Conservation (phyloP, 2,329 filamentous ascomycete species). For the Cladosporium colombiae region DNA sequence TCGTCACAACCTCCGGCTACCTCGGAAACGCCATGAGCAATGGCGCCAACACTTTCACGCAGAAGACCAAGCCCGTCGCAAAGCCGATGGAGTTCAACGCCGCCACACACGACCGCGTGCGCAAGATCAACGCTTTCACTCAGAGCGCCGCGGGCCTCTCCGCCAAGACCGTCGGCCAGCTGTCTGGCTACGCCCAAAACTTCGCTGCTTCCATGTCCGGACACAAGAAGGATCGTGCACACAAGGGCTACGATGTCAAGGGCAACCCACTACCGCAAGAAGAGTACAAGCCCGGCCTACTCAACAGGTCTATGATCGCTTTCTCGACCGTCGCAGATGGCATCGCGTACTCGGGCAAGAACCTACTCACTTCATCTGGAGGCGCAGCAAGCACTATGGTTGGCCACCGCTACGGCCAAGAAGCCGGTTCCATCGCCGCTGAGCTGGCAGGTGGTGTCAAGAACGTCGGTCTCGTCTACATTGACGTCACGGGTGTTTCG, state of each 20-base stretch:
- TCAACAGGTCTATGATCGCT: slow-evolving; percentile 96
- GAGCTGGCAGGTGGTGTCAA: slow-evolving; percentile 83
- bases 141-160: slow-evolving; percentile 75
- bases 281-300: slow-evolving; percentile 80
- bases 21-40: slow-evolving; percentile 75
- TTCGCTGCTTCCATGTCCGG: slow-evolving; percentile 74
- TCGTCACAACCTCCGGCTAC: slow-evolving; percentile 82
- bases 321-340: slow-evolving; percentile 94
- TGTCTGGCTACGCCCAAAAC: slow-evolving; percentile 84
- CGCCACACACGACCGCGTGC: slow-evolving; percentile 78
- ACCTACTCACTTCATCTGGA: slow-evolving; percentile 71
- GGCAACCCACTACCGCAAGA: slow-evolving; percentile 57
- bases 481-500: slow-evolving; percentile 91
- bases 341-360: slow-evolving; percentile 82
- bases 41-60: slow-evolving; percentile 78
- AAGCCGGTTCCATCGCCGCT: slow-evolving; percentile 77
- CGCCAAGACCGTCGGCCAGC: slow-evolving; percentile 81
- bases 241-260: slow-evolving; percentile 68
- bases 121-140: slow-evolving; percentile 87
- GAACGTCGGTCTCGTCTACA: slow-evolving; percentile 96
- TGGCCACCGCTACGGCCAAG: slow-evolving; percentile 81
- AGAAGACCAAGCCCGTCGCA: slow-evolving; percentile 72
- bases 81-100: slow-evolving; percentile 88
- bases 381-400: slow-evolving; percentile 83
- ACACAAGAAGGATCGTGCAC: slow-evolving; percentile 55